Conservation (phyloP, 2,329 filamentous ascomycete genomes). For the Magnaporthiopsis incrustans region DNA sequence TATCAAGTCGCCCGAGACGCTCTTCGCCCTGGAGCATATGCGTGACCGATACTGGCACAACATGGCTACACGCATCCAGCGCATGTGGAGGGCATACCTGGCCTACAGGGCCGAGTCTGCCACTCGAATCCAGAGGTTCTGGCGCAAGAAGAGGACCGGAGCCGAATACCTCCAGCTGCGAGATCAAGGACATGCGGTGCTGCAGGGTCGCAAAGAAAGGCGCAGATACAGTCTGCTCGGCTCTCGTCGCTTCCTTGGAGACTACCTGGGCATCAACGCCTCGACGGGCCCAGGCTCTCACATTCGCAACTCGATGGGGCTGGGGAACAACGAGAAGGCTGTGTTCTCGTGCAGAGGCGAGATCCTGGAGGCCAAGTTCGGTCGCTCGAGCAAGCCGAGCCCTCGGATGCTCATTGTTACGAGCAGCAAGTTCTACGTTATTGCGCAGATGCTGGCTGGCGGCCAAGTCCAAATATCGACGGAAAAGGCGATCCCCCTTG, state of each 20-base stretch:
- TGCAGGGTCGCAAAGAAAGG: conserved; percentile 82
- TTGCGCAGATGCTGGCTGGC: conserved; percentile 77
- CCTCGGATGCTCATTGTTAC: conserved; percentile 81
- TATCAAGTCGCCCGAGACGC: conserved; percentile 93
- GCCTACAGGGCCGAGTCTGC: conserved; percentile 89
- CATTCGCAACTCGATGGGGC: conserved; percentile 65
- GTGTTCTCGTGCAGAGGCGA: conserved; percentile 91
- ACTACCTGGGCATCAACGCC: conserved; percentile 87
- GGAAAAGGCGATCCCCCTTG: conserved; percentile 75
- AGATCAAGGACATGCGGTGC: conserved; percentile 76
- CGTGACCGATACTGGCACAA: conserved; percentile 98
- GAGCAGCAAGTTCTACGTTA: conserved; percentile 77
- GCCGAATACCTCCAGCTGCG: conserved; percentile 82
- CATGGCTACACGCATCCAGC: conserved; percentile 95
- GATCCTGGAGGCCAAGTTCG: conserved; percentile 86
- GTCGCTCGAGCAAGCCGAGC: conserved; percentile 87
- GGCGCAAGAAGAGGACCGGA: conserved; percentile 86
- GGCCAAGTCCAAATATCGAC: conserved; percentile 72
- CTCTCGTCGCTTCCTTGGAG: conserved; percentile 85
- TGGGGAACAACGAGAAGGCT: conserved; percentile 64
- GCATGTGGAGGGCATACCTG: conserved; percentile 94
- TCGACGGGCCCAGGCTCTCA: conserved; percentile 71
- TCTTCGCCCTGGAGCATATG: conserved; percentile 97
- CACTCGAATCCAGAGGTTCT: conserved; percentile 89
- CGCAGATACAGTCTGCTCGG: conserved; percentile 85